Conservation (phyloP, 1,139 yeast genomes). For the Debaryomyces sp. region DNA sequence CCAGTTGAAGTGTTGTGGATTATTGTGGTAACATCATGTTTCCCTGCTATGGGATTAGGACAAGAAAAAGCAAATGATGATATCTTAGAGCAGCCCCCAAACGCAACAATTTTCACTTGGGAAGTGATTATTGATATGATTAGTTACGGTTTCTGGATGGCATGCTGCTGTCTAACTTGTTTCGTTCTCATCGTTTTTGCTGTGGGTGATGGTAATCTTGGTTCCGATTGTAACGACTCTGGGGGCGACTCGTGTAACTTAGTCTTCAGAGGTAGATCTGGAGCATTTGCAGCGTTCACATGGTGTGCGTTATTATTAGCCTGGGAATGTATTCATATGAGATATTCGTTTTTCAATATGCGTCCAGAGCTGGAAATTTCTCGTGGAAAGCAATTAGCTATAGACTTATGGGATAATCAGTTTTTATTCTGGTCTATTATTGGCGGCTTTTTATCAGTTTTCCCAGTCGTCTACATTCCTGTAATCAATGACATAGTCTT, state of each 20-base stretch:
- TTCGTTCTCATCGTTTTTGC: conserved; percentile 70
- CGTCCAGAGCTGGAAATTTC: conserved; percentile 66
- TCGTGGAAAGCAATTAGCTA: conserved; percentile 51
- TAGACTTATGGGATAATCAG: conserved; percentile 74
- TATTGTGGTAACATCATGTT: conserved; percentile 75
- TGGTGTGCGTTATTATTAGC: conserved; percentile 88
- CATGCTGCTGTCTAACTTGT: conserved; percentile 67
- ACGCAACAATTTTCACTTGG: conserved; percentile 64
- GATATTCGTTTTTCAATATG: conserved; percentile 74
- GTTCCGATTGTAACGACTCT: conserved; percentile 58
- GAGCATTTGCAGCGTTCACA: conserved; percentile 82
- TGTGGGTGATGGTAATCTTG: conserved; percentile 69
- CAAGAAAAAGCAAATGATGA: conserved; percentile 69
- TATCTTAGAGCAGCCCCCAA: conserved; percentile 68
- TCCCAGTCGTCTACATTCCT: conserved; percentile 87
- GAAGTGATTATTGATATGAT: conserved; percentile 76
- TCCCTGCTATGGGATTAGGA: conserved; percentile 87
- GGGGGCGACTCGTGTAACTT: conserved; percentile 44
- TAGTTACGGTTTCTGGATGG: conserved; percentile 75
- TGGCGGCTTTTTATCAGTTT: conserved; percentile 68
- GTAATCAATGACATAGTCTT: conserved; percentile 81
- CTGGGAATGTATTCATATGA: conserved; percentile 85
- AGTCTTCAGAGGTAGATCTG: conserved; percentile 80
- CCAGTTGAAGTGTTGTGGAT: conserved; percentile 85
- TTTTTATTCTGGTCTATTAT: conserved; percentile 84